Evolutionary conservation across 805 yeast species (phyloP), one percentile per base, ranked within the genome.

Genomic region (Starmerella etchellsii): DNA sequence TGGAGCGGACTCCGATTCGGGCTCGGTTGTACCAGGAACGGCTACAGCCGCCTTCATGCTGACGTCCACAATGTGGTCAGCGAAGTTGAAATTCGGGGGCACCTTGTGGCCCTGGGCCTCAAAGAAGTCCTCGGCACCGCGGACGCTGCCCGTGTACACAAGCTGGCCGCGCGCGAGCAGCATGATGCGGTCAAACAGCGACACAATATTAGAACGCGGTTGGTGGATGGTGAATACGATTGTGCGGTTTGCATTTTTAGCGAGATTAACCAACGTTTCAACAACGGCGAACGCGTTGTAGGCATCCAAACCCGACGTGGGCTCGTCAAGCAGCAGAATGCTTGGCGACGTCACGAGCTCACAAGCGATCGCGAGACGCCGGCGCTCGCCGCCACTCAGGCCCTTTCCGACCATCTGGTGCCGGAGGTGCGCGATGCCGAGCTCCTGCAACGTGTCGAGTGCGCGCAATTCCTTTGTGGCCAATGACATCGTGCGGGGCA

Each of bases 271-370:
- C 34, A 91, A 67, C 46, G 84, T 72, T 46, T 85, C 96, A 33
- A 91, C 69, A 7, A 91, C 98, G 52, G 87, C 84, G 55, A 74
- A 76, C 1, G 98, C 97, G 61, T 87, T 88, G 57, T 74, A 88
- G 7, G 96, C 78, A 59, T 91, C 99, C 43, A 91, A 67, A 1
- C 99, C 99, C 0, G 95, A 83, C 0, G 98, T 85, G 21, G 95
- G 95, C 57, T 85, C 95, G 61, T 85, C 95, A 40, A 85, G 62
- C 52, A 85, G 81, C 40, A 85, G 60, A 32, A 85, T 74, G 0
- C 85, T 71, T 1, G 95, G 95, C 1, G 85, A 77, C 0, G 95
- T 85, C 2, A 85, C 95, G 31, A 85, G 65, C 56, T 85, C 95
- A 59, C 95, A 84, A 1, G 95, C 95, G 58, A 85, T 85, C 0